Evolutionary conservation across 2,329 filamentous ascomycete genomes (phyloP).

Genomic region (Cladosporium oxysporum): DNA sequence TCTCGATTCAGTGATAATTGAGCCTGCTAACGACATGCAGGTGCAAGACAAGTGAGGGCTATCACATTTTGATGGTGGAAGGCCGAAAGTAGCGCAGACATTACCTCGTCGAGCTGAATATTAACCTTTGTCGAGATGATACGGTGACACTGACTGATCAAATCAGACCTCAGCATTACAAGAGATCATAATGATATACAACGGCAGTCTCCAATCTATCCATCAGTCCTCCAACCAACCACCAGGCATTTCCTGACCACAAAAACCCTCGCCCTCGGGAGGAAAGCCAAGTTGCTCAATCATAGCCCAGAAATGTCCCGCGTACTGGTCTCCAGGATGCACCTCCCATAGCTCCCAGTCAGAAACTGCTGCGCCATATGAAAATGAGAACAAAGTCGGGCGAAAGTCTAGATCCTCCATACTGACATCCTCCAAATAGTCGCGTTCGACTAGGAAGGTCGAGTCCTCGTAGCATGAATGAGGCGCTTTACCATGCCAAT

Average conservation of each 20-base stretch:
- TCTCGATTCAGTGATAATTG: neutral
- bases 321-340: constrained; percentile 9
- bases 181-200: neutral
- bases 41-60: constrained; percentile 72
- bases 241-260: neutral
- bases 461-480: neutral
- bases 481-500: neutral
- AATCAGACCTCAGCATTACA: neutral
- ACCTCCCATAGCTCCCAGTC: constrained; percentile 8
- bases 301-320: constrained; percentile 7
- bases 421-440: neutral
- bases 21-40: neutral
- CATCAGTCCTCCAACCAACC: constrained; percentile 1
- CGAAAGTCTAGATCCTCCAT: neutral
- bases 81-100: constrained; percentile 54
- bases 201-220: neutral
- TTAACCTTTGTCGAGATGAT: neutral
- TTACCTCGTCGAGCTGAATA: neutral
- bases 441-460: neutral
- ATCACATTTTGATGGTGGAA: constrained; percentile 80
- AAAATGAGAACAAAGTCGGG: neutral
- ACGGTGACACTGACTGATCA: neutral
- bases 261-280: neutral
- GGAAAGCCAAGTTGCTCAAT: neutral
- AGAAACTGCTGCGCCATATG: neutral